These are phyloP conservation scores for Sporothrix brasiliensis DNA, from an alignment of 2,329 filamentous ascomycete species.

Conservation along the genomic window DNA sequence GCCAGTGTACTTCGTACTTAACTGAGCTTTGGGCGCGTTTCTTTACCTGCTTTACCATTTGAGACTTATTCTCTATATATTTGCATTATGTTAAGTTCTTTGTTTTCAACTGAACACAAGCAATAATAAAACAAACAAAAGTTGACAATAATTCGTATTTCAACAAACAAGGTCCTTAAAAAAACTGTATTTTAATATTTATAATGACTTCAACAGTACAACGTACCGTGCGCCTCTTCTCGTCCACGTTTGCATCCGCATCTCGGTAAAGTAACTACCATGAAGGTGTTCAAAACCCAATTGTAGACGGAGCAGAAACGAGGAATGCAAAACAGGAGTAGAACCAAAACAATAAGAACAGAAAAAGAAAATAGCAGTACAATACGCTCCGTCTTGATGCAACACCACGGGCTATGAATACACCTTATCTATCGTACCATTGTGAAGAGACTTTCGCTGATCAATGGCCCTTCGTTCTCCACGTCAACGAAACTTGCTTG, in stretches of 20 bases:
- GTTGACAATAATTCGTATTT: background rate
- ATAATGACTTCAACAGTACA: too few relatives aligned
- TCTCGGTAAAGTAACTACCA: background rate
- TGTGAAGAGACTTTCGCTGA: background rate
- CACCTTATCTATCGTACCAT: background rate
- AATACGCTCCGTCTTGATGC: background rate
- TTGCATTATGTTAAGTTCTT: background rate
- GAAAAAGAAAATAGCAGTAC: background rate
- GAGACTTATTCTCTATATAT: background rate
- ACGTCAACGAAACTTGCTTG: background rate
- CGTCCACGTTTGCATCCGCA: background rate
- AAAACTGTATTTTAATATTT: too few relatives aligned
- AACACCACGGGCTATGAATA: background rate
- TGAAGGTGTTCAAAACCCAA: background rate
- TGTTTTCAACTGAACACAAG: background rate
- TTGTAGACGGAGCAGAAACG: background rate
- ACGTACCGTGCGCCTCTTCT: too few relatives aligned
- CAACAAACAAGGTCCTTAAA: too few relatives aligned
- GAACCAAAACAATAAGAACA: background rate
- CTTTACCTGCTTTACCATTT: constrained; percentile 18
- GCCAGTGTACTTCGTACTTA: background rate
- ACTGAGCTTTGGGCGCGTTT: constrained; percentile 2
- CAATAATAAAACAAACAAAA: background rate
- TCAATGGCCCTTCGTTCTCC: background rate
- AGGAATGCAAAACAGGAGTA: background rate